Evolutionary conservation across 1,284 basidiomycete genomes (phyloP).

Genomic region (Wolfiporia cocos): DNA sequence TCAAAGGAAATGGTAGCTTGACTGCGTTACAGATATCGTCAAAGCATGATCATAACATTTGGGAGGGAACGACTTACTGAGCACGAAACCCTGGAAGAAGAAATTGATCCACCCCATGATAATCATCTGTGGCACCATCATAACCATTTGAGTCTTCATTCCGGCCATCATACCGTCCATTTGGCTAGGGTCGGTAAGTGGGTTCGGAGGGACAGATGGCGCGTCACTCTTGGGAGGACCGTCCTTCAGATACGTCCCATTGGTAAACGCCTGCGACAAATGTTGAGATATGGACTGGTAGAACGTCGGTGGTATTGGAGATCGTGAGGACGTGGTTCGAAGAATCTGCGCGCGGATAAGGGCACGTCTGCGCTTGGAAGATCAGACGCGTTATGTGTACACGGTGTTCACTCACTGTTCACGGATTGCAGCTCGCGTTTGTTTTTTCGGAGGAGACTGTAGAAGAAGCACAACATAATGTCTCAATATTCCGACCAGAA

Average conservation of each 20-base stretch:
- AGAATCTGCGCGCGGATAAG: constrained; percentile 80
- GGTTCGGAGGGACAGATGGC: constrained; percentile 54
- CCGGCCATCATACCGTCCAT: constrained; percentile 99
- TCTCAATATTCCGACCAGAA: constrained; percentile 89
- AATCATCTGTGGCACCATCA: constrained; percentile 97
- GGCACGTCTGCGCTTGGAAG: constrained; percentile 57
- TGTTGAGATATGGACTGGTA: constrained; percentile 75
- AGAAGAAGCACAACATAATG: constrained; percentile 91
- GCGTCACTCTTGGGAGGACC: constrained; percentile 60
- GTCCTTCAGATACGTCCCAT: constrained; percentile 83
- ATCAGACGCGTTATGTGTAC: constrained; percentile 1
- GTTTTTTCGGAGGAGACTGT: constrained; percentile 81
- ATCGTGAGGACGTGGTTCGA: constrained; percentile 73
- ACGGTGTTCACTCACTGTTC: constrained; percentile 77
- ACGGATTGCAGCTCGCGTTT: constrained; percentile 71
- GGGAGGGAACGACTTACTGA: constrained; percentile 61
- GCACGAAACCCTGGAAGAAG: constrained; percentile 97
- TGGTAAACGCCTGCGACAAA: constrained; percentile 64
- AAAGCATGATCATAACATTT: neutral
- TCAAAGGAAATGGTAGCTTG: constrained; percentile 95
- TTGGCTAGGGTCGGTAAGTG: constrained; percentile 80
- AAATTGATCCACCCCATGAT: constrained; percentile 99
- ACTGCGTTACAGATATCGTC: constrained; percentile 48
- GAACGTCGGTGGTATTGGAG: constrained; percentile 69
- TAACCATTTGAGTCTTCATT: constrained; percentile 99